A percentile compares a stretch with the other conserved stretches of the same genome.
Evolutionary conservation across 2,329 filamentous ascomycete species (phyloP).

Genomic region (Diaporthe helianthi): DNA sequence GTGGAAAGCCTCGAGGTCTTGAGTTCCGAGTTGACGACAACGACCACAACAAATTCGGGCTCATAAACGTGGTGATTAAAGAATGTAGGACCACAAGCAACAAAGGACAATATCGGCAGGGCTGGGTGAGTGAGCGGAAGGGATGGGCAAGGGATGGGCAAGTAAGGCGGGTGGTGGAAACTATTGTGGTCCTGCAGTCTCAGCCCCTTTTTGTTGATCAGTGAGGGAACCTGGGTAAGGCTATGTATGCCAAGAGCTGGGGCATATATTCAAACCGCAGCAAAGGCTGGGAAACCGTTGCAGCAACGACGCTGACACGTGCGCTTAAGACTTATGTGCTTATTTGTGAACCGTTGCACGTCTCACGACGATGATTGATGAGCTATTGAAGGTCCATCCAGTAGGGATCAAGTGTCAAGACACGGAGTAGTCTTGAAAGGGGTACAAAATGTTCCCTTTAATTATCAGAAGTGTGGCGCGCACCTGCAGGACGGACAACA

Average conservation of each 20-base stretch:
- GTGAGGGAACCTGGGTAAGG: background rate
- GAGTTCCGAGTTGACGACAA: too few relatives aligned
- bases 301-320: slow-evolving; percentile 5
- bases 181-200: background rate
- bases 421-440: background rate
- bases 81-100: background rate
- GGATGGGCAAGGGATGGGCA: too few relatives aligned
- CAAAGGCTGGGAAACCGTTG: slow-evolving; percentile 3
- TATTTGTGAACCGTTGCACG: slow-evolving; percentile 6
- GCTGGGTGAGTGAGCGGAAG: too few relatives aligned
- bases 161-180: background rate
- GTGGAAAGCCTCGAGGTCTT: background rate
- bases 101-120: background rate
- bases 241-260: background rate
- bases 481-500: background rate
- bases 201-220: slow-evolving; percentile 13
- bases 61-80: background rate
- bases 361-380: background rate
- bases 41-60: background rate
- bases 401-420: background rate
- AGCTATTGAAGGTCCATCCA: background rate
- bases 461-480: background rate
- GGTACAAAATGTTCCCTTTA: background rate
- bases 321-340: background rate
- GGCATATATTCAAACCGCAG: background rate